Percentiles rank a stretch among this genome's conserved stretches.
Evolutionary conservation across 2,329 filamentous ascomycete species (phyloP).

Genomic region (Bretziella fagacearum): DNA sequence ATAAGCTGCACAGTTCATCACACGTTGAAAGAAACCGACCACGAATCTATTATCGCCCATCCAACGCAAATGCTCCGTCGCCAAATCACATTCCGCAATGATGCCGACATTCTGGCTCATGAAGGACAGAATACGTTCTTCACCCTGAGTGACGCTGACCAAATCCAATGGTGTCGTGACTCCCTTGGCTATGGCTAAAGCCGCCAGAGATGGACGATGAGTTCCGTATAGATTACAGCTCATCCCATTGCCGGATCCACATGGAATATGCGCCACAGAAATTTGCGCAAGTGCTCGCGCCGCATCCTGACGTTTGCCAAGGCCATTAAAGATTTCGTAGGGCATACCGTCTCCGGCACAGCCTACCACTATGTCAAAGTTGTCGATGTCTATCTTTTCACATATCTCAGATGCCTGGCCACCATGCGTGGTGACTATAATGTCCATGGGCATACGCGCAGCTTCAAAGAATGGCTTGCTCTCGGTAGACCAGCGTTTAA

Average conservation of each 20-base stretch:
- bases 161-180: conserved; percentile 71
- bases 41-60: conserved; percentile 79
- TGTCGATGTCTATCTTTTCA: conserved; percentile 56
- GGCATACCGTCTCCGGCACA: conserved; percentile 86
- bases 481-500: conserved; percentile 54
- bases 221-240: conserved; percentile 79
- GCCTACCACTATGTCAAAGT: conserved; percentile 70
- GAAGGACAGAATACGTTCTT: conserved; percentile 62
- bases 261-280: conserved; percentile 74
- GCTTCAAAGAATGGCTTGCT: conserved; percentile 71
- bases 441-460: conserved; percentile 59
- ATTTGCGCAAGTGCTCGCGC: conserved; percentile 55
- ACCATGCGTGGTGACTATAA: conserved; percentile 50
- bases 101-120: conserved; percentile 81
- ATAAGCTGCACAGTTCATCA: conserved; percentile 62
- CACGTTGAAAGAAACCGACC: conserved; percentile 60
- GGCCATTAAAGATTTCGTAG: conserved; percentile 87
- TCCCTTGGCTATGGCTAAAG: conserved; percentile 75
- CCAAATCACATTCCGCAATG: conserved; percentile 77
- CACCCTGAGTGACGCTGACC: conserved; percentile 70
- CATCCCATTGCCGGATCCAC: conserved; percentile 89
- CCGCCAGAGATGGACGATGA: conserved; percentile 54
- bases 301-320: conserved; percentile 63
- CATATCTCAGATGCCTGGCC: conserved; percentile 70
- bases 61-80: conserved; percentile 81